Percentiles rank a stretch among this genome's conserved stretches.
Conservation (phyloP, 2,329 filamentous ascomycete genomes). For the Catunica adiposa region DNA sequence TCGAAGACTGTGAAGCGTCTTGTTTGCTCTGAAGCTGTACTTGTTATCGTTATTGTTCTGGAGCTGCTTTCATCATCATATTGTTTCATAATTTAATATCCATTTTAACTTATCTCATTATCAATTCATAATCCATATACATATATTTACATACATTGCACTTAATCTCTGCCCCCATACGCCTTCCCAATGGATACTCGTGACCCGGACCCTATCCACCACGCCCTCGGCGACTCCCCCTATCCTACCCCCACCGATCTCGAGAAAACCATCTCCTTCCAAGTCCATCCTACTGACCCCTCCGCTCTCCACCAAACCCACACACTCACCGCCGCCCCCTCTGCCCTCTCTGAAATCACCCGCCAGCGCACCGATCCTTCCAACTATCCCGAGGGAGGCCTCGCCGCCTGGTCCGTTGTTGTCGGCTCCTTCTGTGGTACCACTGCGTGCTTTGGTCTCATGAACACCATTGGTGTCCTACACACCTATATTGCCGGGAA, state of each 20-base stretch:
- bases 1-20: background rate
- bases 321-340: background rate
- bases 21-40: background rate
- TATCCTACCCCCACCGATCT: conserved; percentile 5
- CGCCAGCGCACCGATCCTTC: conserved; percentile 12
- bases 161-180: background rate
- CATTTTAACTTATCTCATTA: background rate
- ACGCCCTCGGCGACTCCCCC: conserved; percentile 2
- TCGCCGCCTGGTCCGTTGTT: conserved; percentile 57
- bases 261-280: conserved; percentile 1
- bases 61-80: too few species aligned
- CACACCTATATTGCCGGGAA: conserved; percentile 59
- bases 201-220: conserved; percentile 9
- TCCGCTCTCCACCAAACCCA: background rate
- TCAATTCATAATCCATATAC: background rate
- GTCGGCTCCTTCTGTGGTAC: conserved; percentile 61
- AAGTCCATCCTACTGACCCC: background rate
- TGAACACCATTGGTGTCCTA: conserved; percentile 61
- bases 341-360: conserved; percentile 10
- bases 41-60: too few species aligned
- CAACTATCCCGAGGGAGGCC: conserved; percentile 43
- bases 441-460: conserved; percentile 52
- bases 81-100: too few species aligned
- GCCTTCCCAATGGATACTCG: conserved; percentile 6
- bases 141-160: background rate